Evolutionary conservation across 2,329 filamentous ascomycete species (phyloP), one percentile per base, ranked within the genome.

Genomic region (Immersiporthe knoxdaviesiana): DNA sequence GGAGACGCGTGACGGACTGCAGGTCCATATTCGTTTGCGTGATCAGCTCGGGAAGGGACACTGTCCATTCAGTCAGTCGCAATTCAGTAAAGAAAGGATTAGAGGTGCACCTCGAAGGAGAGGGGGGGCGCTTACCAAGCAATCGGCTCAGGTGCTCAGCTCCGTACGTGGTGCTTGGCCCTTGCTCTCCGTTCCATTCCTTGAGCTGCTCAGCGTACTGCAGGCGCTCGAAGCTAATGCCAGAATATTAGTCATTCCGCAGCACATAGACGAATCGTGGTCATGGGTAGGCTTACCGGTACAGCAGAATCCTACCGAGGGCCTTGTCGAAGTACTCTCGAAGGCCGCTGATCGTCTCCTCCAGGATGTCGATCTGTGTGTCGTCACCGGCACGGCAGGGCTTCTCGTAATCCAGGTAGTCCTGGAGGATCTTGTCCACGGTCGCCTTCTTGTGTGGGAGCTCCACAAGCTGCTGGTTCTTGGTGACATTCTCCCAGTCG

Each of bases 401-500:
- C 71, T 84, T 87, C 81, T 93, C 91, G 75, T 90, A 88, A 1
- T 85, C 85, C 68, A 91, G 84, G 78, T 97, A 99, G 72, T 95
- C 91, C 63, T 93, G 86, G 21, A 99, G 83, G 71, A 99, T 93
- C 73, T 88, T 83, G 72, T 87, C 88, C 70, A 96, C 93, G 16
- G 65, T 61, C 0, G 95, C 89, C 65, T 91, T 88, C 37, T 86
- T 84, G 61, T 93, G 90, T 0, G 96, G 96, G 21, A 99, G 84
- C 1, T 92, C 90, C 41, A 97, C 93, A 4, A 98, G 89, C 77
- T 95, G 92, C 74, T 93, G 89, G 77, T 97, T 96, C 82, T 97
- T 98, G 68, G 96, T 99, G 71, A 99, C 90, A 75, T 97, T 97
- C 80, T 99, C 96, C 96, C 96, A 99, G 79, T 99, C 96, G 78